Conservation (phyloP, 1,139 yeast genomes). For the Candida pseudoviswanathii region DNA sequence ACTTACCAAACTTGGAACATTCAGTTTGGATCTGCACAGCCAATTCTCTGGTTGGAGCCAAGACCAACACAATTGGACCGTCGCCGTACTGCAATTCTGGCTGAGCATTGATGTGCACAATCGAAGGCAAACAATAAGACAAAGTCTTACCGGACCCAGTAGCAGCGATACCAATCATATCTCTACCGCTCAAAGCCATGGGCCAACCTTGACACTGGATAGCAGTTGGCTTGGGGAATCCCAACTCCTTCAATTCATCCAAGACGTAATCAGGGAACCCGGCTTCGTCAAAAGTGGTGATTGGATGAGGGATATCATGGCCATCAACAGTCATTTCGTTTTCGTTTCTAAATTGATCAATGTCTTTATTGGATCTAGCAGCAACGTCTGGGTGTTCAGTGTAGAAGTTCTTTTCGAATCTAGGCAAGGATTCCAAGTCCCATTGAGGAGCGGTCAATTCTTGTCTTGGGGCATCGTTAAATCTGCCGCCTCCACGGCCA, state of each 20-base stretch:
- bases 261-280: constrained; percentile 95
- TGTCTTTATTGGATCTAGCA: constrained; percentile 71
- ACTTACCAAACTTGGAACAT: constrained; percentile 90
- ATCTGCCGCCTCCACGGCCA: constrained; percentile 30
- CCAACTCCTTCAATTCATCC: constrained; percentile 85
- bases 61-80: constrained; percentile 93
- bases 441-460: constrained; percentile 72
- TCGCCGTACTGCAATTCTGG: constrained; percentile 91
- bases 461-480: constrained; percentile 38
- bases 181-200: constrained; percentile 98
- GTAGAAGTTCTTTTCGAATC: constrained; percentile 94
- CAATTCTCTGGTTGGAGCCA: constrained; percentile 98
- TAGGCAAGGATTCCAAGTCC: constrained; percentile 77
- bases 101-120: constrained; percentile 97
- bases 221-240: constrained; percentile 92
- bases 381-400: constrained; percentile 80
- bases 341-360: constrained; percentile 73
- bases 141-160: constrained; percentile 99
- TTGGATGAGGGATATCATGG: constrained; percentile 89
- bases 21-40: constrained; percentile 97
- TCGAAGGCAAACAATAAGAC: constrained; percentile 94
- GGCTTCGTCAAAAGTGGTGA: constrained; percentile 90
- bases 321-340: constrained; percentile 88
- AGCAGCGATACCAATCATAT: constrained; percentile 97
- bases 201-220: constrained; percentile 99